Evolutionary conservation across 495 filamentous ascomycete genomes (phyloP), one percentile per base, ranked within the genome.

Genomic region (Podospora comata): DNA sequence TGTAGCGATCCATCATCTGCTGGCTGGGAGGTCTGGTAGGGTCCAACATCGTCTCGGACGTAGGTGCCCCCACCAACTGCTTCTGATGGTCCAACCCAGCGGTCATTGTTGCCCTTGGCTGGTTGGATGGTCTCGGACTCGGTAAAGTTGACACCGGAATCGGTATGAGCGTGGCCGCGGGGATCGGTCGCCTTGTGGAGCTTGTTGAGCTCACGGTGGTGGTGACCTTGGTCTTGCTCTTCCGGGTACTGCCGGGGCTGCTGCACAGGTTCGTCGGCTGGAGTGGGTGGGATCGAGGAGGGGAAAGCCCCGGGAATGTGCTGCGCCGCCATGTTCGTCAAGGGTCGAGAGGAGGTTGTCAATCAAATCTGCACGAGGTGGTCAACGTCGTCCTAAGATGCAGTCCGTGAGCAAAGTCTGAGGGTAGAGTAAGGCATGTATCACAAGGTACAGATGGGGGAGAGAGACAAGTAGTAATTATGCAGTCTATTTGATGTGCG

Each of bases 121-220:
- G 48, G 5, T 15, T 60, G 62, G 26, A 68, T 57, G 44, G 62
- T 62, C 1, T 68, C 57, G 1, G 62, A 27, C 0, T 76, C 73
- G 55, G 59, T 62, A 6, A 75, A 26, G 28, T 71, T 77, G 30
- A 79, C 69, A 5, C 77, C 78, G 0, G 79, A 79, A 28, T 81
- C 79, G 18, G 68, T 69, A 19, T 74, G 58, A 18, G 71, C 61
- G 60, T 81, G 78, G 58, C 69, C 64, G 58, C 77, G 71, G 6
- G 73, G 73, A 20, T 79, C 73, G 23, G 64, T 65, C 27, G 72
- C 60, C 60, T 77, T 79, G 67, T 77, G 78, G 56, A 79, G 68
- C 64, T 75, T 79, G 56, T 75, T 76, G 48, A 65, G 74, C 3
- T 78, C 69, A 20, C 53, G 23, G 20, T 23, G 9, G 18, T 63